Conservation (phyloP, 345 rosid genomes). For the Carallia brachiata region DNA sequence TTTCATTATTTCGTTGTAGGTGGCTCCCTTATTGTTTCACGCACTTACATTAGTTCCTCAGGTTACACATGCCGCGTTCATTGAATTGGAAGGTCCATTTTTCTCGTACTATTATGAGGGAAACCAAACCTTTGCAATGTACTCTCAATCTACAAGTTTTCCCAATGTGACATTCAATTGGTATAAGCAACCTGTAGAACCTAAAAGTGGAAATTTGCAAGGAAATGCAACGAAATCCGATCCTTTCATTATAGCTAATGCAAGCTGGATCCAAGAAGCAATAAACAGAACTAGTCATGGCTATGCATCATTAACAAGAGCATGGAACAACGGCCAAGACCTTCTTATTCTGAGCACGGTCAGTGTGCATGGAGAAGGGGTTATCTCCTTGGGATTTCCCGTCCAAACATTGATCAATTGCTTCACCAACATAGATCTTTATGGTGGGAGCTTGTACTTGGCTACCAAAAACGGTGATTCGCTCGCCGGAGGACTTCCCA, state of each 20-base stretch:
- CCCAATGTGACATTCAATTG: conserved; percentile 19
- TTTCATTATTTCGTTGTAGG: conserved; percentile 20
- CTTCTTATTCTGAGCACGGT: conserved; percentile 30
- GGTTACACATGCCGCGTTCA: conserved; percentile 39
- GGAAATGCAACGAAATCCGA: conserved; percentile 29
- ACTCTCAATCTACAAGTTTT: conserved; percentile 30
- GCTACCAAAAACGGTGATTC: conserved; percentile 35
- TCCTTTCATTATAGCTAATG: conserved; percentile 1
- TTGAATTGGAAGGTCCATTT: conserved; percentile 39
- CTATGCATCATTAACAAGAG: conserved; percentile 31
- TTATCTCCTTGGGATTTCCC: conserved; percentile 40
- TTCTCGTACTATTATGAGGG: conserved; percentile 35
- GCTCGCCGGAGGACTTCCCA: conserved; percentile 9
- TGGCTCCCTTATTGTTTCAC: conserved; percentile 43
- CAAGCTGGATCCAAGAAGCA: conserved; percentile 38
- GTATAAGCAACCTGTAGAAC: conserved; percentile 42
- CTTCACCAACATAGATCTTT: conserved; percentile 23
- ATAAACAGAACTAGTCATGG: conserved; percentile 25
- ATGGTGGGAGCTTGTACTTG: conserved; percentile 41
- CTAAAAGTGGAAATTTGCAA: conserved; percentile 28
- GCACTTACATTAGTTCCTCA: conserved; percentile 36
- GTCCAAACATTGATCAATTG: conserved; percentile 18
- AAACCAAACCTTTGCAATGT: conserved; percentile 27
- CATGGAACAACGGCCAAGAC: conserved; percentile 30
- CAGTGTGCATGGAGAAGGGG: conserved; percentile 22